Evolutionary conservation across 371 early-diverging fungal species (phyloP).

Genomic region (Rhizopus stolonifer): DNA sequence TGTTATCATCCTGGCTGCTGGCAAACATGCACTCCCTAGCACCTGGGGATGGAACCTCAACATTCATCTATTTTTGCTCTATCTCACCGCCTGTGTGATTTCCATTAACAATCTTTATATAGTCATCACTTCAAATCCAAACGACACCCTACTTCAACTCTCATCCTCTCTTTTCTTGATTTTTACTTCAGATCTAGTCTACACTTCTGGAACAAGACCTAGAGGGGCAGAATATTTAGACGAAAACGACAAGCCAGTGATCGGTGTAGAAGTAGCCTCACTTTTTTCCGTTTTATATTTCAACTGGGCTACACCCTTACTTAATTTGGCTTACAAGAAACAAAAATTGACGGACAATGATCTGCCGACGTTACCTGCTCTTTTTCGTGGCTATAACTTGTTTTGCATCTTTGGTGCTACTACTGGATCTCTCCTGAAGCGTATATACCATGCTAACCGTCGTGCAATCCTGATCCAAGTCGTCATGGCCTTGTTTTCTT

Average conservation of each 20-base stretch:
- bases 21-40: constrained; percentile 23
- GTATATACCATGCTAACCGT: constrained; percentile 29
- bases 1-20: constrained; percentile 24
- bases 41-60: constrained; percentile 39
- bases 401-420: constrained; percentile 30
- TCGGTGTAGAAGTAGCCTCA: constrained; percentile 21
- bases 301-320: constrained; percentile 28
- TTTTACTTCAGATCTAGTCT: constrained; percentile 28
- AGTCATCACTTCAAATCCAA: constrained; percentile 1
- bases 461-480: constrained; percentile 27
- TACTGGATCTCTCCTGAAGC: constrained; percentile 24
- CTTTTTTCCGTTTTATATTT: constrained; percentile 30
- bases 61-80: constrained; percentile 37
- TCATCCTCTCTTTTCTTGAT: constrained; percentile 21
- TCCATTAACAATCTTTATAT: constrained; percentile 16
- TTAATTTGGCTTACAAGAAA: constrained; percentile 28
- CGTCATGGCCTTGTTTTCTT: constrained; percentile 23
- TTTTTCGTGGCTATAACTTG: constrained; percentile 35
- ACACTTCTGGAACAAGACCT: constrained; percentile 25
- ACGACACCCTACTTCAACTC: constrained; percentile 6
- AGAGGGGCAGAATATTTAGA: constrained; percentile 41
- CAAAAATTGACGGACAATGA: constrained; percentile 37
- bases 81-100: constrained; percentile 13
- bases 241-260: constrained; percentile 27
- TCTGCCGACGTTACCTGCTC: constrained; percentile 32